phyloP scores from a whole-genome alignment of 169 alveolate genomes.

The Plasmodium gonderi region DNA sequence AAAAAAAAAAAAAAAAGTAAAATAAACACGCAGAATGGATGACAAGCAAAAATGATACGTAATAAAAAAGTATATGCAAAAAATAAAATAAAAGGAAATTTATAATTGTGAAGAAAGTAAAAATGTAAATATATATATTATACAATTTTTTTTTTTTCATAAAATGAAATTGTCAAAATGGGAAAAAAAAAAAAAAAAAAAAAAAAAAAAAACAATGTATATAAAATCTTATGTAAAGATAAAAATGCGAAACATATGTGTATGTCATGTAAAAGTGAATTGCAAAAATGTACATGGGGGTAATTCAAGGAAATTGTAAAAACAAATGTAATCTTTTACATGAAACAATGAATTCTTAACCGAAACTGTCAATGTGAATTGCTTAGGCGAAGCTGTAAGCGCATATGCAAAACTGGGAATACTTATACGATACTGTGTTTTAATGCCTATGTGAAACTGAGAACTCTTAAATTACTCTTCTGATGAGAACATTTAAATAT shows the following conservation, averaged over 20 bases:
- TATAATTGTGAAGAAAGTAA: too few species aligned
- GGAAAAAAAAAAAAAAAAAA: background rate
- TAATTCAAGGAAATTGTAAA: background rate
- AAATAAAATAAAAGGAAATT: too few species aligned
- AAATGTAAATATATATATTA: too few species aligned
- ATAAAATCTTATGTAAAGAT: background rate
- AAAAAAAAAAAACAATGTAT: background rate
- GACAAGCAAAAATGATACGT: too few species aligned
- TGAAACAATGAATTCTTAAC: background rate
- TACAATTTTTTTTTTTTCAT: too few species aligned
- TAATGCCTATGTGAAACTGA: background rate
- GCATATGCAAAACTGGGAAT: background rate
- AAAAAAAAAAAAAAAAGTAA: background rate
- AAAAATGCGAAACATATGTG: background rate
- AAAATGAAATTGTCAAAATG: too few species aligned
- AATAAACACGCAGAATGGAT: too few species aligned
- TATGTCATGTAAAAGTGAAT: background rate
- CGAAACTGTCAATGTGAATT: too few species aligned
- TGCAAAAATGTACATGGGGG: background rate
- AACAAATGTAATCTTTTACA: background rate
- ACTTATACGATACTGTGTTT: too few species aligned
- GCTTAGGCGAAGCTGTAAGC: background rate
- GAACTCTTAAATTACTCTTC: too few species aligned
- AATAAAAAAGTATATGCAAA: too few species aligned
- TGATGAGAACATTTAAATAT: too few species aligned